Conservation (phyloP, 148 eudicot species). For the Nepenthes mirabilis region DNA sequence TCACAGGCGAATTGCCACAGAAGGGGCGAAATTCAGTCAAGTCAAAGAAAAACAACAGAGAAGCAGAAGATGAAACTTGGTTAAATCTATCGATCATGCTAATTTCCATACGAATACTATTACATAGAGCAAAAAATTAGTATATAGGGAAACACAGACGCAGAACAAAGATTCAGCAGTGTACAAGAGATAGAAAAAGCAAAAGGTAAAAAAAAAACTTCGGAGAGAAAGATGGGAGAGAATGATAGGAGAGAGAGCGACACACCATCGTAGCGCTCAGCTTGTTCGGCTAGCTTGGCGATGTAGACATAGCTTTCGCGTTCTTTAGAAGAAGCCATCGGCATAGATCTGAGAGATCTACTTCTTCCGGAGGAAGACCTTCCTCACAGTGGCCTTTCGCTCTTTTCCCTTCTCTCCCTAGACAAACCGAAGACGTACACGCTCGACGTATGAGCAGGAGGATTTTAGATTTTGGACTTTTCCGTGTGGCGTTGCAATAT, state of each 20-base stretch:
- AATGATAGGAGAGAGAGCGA: constrained; percentile 1
- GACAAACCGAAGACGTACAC: neutral
- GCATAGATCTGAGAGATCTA: constrained; percentile 26
- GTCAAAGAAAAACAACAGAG: no score
- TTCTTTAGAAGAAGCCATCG: constrained; percentile 32
- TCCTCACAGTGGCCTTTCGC: neutral
- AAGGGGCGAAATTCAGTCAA: no score
- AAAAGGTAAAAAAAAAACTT: neutral
- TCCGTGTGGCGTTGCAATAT: no score
- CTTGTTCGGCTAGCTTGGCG: constrained; percentile 12
- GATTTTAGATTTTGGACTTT: no score
- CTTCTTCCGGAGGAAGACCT: neutral
- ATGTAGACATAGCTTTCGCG: constrained; percentile 9
- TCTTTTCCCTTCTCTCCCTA: constrained; percentile 4
- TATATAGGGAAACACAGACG: no score
- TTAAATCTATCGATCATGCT: no score
- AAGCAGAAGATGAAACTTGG: no score
- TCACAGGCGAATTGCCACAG: no score
- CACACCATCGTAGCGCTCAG: constrained; percentile 12
- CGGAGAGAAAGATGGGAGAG: neutral
- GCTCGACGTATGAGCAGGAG: no score
- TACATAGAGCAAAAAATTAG: neutral
- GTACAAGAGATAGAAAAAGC: neutral
- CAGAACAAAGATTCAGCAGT: no score
- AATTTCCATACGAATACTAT: neutral